Percentiles rank a stretch among this genome's conserved stretches.
Conservation (phyloP, 2,329 filamentous ascomycete genomes). For the Xylaria arbuscula region DNA sequence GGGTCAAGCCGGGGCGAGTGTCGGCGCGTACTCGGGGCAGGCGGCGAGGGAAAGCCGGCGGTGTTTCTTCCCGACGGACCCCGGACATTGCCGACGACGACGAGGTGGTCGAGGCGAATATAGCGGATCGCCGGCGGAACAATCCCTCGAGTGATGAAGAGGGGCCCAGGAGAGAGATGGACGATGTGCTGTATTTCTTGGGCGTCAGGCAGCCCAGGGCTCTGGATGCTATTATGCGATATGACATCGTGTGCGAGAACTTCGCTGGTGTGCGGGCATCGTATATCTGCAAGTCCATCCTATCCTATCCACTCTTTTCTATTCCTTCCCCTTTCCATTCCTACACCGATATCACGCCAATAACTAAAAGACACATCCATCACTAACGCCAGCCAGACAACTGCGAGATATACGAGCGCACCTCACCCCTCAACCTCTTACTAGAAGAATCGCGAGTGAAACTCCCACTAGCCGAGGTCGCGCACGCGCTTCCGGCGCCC, state of each 20-base stretch:
- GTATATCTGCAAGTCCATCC: constrained; percentile 48
- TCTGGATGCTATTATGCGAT: constrained; percentile 34
- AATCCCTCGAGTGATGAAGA: constrained; percentile 9
- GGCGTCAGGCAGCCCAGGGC: constrained; percentile 13
- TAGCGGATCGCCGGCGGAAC: neutral
- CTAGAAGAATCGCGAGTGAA: constrained; percentile 23
- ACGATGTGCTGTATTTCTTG: constrained; percentile 1
- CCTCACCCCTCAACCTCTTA: constrained; percentile 36
- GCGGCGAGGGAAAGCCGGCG: constrained; percentile 12
- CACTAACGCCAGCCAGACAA: constrained; percentile 45
- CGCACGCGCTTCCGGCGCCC: constrained; percentile 32
- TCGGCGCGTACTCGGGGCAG: constrained; percentile 43
- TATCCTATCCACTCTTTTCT: neutral
- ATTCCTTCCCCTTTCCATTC: neutral
- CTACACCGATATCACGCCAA: neutral
- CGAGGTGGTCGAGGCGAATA: neutral
- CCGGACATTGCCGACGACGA: neutral
- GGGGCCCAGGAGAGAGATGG: neutral
- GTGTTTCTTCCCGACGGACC: neutral
- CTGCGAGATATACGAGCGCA: constrained; percentile 47
- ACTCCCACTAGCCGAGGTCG: constrained; percentile 31
- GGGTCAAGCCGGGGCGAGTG: constrained; percentile 54
- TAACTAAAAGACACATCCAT: neutral
- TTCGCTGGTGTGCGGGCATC: constrained; percentile 44
- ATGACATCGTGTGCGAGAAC: constrained; percentile 40